Percentiles rank a stretch among this genome's conserved stretches.
phyloP scores from a whole-genome alignment of 352 stramenopile species.

The Phytopythium ostracodes region DNA sequence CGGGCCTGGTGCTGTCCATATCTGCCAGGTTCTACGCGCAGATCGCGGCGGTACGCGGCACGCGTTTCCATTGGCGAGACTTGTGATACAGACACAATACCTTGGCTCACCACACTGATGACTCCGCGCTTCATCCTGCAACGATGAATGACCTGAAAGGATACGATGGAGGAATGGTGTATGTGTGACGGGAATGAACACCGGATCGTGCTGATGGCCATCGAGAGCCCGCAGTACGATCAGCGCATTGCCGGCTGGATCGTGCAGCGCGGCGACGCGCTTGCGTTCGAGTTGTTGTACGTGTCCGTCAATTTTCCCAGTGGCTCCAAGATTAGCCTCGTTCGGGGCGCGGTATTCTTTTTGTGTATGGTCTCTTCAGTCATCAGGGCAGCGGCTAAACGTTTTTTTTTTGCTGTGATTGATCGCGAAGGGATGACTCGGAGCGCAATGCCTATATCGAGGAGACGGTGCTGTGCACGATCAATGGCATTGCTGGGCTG shows the following conservation, averaged over 20 bases:
- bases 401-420: neutral
- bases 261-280: constrained; percentile 13
- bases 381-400: neutral
- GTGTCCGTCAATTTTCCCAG: neutral
- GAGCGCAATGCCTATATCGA: constrained; percentile 90
- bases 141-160: no score
- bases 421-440: constrained; percentile 21
- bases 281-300: constrained; percentile 34
- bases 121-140: no score
- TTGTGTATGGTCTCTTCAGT: no score
- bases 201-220: constrained; percentile 27
- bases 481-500: constrained; percentile 60
- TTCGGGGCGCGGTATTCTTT: no score
- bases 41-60: constrained; percentile 20
- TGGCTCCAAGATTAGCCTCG: no score
- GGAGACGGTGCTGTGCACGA: constrained; percentile 76
- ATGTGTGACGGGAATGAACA: neutral
- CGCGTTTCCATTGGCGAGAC: neutral
- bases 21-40: constrained; percentile 93
- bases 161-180: no score
- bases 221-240: constrained; percentile 92
- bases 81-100: no score
- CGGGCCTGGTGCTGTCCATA: constrained; percentile 88
- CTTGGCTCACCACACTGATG: no score
- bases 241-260: constrained; percentile 43